phyloP scores from a whole-genome alignment of 2,329 filamentous ascomycete genomes.

The Penicillium sp. region DNA sequence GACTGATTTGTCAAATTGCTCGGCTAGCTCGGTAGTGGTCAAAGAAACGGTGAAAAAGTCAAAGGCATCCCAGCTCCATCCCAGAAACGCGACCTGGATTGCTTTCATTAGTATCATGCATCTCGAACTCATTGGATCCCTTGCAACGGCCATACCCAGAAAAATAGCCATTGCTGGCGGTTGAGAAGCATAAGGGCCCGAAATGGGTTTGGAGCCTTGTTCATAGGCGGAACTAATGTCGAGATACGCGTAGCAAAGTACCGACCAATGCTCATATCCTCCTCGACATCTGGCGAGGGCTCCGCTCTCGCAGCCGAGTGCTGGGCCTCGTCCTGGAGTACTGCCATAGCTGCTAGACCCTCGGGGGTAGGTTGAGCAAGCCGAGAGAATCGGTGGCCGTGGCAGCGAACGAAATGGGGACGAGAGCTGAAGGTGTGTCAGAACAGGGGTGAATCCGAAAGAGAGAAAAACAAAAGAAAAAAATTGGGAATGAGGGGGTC shows the following conservation, averaged over 20 bases:
- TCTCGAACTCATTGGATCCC: not conserved
- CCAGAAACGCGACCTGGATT: slow-evolving; percentile 42
- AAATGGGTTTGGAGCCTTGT: slow-evolving; percentile 56
- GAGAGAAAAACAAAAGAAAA: not conserved
- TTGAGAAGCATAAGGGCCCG: slow-evolving; percentile 53
- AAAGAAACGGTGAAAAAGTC: slow-evolving; percentile 65
- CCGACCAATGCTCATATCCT: slow-evolving; percentile 36
- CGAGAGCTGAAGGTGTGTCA: not conserved
- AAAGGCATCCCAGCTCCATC: slow-evolving; percentile 59
- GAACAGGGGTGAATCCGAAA: not conserved
- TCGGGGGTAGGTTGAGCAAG: not conserved
- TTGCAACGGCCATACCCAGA: slow-evolving; percentile 35
- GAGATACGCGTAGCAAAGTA: slow-evolving; percentile 57
- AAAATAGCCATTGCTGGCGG: slow-evolving; percentile 61
- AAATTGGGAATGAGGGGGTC: not conserved
- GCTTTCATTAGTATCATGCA: not conserved
- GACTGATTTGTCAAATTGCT: slow-evolving; percentile 55
- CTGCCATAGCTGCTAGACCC: slow-evolving; percentile 13
- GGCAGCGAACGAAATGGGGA: not conserved
- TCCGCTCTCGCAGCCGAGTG: slow-evolving; percentile 8
- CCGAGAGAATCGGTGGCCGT: not conserved
- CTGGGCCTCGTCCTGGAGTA: slow-evolving; percentile 1
- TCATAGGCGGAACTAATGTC: slow-evolving; percentile 58
- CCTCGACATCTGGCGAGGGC: slow-evolving; percentile 22
- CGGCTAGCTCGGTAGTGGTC: slow-evolving; percentile 55